Evolutionary conservation across 1,284 basidiomycete genomes (phyloP).

Genomic region (Schizophyllum commune): DNA sequence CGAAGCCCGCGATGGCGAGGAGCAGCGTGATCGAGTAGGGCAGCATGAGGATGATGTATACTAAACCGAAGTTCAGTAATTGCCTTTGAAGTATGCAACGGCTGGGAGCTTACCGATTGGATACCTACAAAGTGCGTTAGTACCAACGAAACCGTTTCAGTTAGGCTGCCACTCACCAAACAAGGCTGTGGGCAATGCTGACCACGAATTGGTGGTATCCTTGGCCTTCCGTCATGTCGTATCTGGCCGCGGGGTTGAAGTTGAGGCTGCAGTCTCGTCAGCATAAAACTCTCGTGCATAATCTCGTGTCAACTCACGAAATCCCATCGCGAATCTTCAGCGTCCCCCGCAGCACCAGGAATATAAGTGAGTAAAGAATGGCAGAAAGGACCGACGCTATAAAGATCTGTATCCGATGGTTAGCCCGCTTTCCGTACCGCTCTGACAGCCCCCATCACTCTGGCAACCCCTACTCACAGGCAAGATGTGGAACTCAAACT

Average conservation of each 20-base stretch:
- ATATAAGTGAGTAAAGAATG: constrained; percentile 50
- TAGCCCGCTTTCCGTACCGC: neutral
- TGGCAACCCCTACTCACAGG: constrained; percentile 36
- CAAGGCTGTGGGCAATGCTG: constrained; percentile 53
- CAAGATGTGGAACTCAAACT: constrained; percentile 47
- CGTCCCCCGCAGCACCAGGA: constrained; percentile 47
- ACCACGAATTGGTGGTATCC: constrained; percentile 54
- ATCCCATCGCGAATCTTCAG: constrained; percentile 24
- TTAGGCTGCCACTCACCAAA: constrained; percentile 42
- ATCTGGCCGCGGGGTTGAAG: constrained; percentile 26
- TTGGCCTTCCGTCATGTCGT: constrained; percentile 20
- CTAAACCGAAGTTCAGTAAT: too few species aligned
- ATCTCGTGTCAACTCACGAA: neutral
- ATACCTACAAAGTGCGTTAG: constrained; percentile 35
- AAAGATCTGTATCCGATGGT: constrained; percentile 36
- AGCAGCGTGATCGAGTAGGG: constrained; percentile 51
- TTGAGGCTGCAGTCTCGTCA: constrained; percentile 1
- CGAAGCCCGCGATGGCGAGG: constrained; percentile 37
- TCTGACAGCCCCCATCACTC: neutral
- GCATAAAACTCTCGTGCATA: neutral
- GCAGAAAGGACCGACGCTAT: constrained; percentile 44
- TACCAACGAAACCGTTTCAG: neutral
- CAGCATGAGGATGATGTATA: constrained; percentile 50
- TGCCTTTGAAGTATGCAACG: too few species aligned
- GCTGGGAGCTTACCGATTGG: constrained; percentile 54